Evolutionary conservation across 257 asterid species (phyloP).

Genomic region (Solanum chiquidenum): DNA sequence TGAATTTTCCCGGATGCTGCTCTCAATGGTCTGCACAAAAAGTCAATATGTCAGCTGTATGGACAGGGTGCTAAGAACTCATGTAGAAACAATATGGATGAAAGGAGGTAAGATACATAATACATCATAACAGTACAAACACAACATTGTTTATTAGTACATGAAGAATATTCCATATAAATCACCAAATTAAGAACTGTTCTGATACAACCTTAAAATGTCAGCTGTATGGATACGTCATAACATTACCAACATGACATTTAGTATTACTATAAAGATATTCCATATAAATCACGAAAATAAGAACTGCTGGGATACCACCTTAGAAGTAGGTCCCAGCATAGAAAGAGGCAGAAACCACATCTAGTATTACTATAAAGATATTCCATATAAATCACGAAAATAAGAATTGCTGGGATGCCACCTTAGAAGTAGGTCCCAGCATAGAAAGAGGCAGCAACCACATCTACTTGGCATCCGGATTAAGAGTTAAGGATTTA

Average conservation of each 20-base stretch:
- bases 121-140: not conserved
- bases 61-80: not conserved
- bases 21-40: conserved; percentile 57
- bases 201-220: not conserved
- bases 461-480: not conserved
- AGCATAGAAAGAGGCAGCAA: not conserved
- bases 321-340: not conserved
- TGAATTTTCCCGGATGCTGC: conserved; percentile 69
- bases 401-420: not conserved
- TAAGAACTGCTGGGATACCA: not conserved
- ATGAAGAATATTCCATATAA: not conserved
- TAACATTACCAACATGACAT: not conserved
- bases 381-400: not conserved
- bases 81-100: not conserved
- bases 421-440: not conserved
- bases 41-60: not conserved
- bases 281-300: not conserved
- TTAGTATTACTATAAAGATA: not conserved
- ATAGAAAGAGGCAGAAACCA: not conserved
- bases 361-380: not conserved
- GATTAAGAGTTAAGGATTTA: not conserved
- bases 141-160: not conserved
- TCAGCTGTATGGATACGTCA: not conserved
- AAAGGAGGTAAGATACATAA: not conserved
- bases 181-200: not conserved